Conservation (phyloP, 225 moss, liverwort and hornwort genomes). For the Climacium dendroides region DNA sequence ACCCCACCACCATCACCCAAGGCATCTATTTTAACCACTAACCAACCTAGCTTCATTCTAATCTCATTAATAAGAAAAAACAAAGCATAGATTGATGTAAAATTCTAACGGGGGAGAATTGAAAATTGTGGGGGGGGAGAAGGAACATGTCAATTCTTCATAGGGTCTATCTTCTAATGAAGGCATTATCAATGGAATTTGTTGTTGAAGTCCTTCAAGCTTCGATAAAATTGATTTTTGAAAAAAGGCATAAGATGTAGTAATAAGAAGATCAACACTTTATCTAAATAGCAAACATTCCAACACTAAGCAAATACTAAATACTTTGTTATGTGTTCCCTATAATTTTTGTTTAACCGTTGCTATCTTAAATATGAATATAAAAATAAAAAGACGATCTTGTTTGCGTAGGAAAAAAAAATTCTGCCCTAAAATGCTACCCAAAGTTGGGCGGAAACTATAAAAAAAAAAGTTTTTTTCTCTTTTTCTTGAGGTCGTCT, state of each 20-base stretch:
- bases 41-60: too few species aligned
- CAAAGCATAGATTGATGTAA: too few species aligned
- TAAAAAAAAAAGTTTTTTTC: too few species aligned
- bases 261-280: background rate
- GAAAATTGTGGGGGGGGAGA: accelerated
- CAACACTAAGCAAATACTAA: background rate
- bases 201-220: accelerated
- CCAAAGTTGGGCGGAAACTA: accelerated
- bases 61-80: too few species aligned
- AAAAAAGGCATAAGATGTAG: too few species aligned
- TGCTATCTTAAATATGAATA: accelerated
- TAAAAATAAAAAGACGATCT: background rate
- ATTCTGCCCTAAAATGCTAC: too few species aligned
- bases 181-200: background rate
- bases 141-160: too few species aligned
- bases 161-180: accelerated
- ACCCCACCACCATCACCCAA: too few species aligned
- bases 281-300: background rate
- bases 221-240: background rate
- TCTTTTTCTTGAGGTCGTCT: background rate
- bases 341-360: accelerated
- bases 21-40: too few species aligned
- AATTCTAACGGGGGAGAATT: background rate
- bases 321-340: too few species aligned
- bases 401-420: accelerated